These are phyloP conservation scores for Ophiostoma himal-ulmi DNA, from an alignment of 2,329 filamentous ascomycete species.

Conservation along the genomic window DNA sequence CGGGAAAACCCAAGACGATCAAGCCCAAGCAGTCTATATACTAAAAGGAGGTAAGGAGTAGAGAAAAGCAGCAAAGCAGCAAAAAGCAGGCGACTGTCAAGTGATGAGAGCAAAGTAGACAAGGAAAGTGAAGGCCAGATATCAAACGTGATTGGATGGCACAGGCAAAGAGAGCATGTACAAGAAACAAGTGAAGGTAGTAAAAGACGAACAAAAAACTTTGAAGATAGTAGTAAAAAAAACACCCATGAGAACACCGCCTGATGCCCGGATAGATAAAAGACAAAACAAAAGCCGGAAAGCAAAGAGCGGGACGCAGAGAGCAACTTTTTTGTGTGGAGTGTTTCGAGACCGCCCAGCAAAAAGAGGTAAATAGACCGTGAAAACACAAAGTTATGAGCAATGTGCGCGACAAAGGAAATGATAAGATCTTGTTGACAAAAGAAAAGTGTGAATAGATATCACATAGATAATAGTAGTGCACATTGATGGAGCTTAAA, in stretches of 20 bases:
- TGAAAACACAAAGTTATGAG: background rate
- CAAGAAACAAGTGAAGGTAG: background rate
- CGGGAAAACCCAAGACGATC: background rate
- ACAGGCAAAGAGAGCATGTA: slow-evolving; percentile 1
- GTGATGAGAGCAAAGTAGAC: background rate
- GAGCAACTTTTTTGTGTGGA: slow-evolving; percentile 21
- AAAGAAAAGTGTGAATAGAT: slow-evolving; percentile 9
- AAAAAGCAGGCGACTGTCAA: slow-evolving; percentile 2
- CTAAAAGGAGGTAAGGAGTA: slow-evolving; percentile 5
- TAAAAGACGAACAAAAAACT: background rate
- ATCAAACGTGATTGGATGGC: background rate
- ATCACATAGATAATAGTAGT: background rate
- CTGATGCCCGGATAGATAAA: slow-evolving; percentile 19
- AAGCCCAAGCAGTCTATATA: background rate
- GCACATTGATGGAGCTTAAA: slow-evolving; percentile 36
- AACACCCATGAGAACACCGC: slow-evolving; percentile 19
- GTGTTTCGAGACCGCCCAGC: slow-evolving; percentile 15
- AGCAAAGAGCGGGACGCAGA: background rate
- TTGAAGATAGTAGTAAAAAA: slow-evolving; percentile 1
- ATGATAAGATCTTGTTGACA: slow-evolving; percentile 16
- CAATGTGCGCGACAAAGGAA: slow-evolving; percentile 18
- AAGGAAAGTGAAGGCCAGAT: background rate
- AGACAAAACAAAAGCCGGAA: slow-evolving; percentile 17
- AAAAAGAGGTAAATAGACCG: slow-evolving; percentile 4
- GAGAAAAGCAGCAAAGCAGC: slow-evolving; percentile 7